Evolutionary conservation across 495 filamentous ascomycete genomes (phyloP).

Genomic region (Aspergillus cavernicola): DNA sequence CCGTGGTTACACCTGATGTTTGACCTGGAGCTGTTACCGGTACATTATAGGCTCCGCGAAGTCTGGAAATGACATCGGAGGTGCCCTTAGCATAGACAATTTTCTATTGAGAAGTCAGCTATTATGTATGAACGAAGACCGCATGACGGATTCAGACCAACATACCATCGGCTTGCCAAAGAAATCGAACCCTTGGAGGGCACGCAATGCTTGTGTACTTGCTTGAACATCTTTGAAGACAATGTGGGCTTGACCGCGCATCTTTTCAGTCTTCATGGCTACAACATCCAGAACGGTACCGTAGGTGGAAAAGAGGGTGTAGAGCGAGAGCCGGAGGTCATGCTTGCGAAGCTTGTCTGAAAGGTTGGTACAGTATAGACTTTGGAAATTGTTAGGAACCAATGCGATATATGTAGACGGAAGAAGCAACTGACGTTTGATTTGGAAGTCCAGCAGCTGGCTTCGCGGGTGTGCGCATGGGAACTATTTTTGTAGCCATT

Average conservation of each 20-base stretch:
- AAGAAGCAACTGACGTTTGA: slow-evolving; percentile 59
- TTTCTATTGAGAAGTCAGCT: slow-evolving; percentile 50
- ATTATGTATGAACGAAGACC: not conserved
- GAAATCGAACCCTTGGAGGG: slow-evolving; percentile 81
- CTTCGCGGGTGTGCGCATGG: slow-evolving; percentile 37
- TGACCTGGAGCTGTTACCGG: slow-evolving; percentile 46
- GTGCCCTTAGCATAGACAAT: slow-evolving; percentile 85
- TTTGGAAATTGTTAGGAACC: slow-evolving; percentile 36
- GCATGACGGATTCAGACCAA: not conserved
- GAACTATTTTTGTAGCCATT: slow-evolving; percentile 41
- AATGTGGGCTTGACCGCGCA: slow-evolving; percentile 93
- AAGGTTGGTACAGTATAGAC: slow-evolving; percentile 84
- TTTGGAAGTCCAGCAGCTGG: slow-evolving; percentile 50
- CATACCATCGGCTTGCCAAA: slow-evolving; percentile 84
- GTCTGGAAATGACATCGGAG: slow-evolving; percentile 78
- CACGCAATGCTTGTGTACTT: slow-evolving; percentile 85
- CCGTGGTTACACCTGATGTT: slow-evolving; percentile 58
- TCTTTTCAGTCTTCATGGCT: slow-evolving; percentile 78
- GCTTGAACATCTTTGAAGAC: slow-evolving; percentile 83
- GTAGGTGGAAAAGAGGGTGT: slow-evolving; percentile 91
- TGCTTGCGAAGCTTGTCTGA: slow-evolving; percentile 80
- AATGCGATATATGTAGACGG: not conserved
- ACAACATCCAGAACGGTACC: slow-evolving; percentile 94
- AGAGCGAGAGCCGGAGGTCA: slow-evolving; percentile 78
- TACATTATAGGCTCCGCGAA: slow-evolving; percentile 82